Conservation (phyloP, 2,329 filamentous ascomycete species). For the Macrophomina phaseolina region DNA sequence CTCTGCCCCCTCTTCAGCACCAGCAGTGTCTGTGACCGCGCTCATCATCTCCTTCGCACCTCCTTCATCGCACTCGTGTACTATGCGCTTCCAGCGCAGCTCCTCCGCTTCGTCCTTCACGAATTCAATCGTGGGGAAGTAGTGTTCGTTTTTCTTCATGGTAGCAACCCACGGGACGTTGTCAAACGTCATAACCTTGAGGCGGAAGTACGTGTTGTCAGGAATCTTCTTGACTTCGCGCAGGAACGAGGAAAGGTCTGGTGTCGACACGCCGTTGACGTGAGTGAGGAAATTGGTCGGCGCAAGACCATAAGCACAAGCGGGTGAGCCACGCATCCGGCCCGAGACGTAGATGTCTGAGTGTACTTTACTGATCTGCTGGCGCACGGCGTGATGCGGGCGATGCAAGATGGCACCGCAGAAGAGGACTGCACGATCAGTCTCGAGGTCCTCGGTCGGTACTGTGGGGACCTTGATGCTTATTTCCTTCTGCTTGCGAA, state of each 20-base stretch:
- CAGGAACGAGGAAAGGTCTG: slow-evolving; percentile 81
- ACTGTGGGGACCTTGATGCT: slow-evolving; percentile 81
- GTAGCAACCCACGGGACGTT: slow-evolving; percentile 99
- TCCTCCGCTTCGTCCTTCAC: slow-evolving; percentile 60
- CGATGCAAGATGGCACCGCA: slow-evolving; percentile 93
- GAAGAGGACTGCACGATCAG: slow-evolving; percentile 88
- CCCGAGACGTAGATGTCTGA: slow-evolving; percentile 96
- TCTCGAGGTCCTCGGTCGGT: slow-evolving; percentile 88
- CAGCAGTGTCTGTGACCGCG: slow-evolving; percentile 36
- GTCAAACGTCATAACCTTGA: slow-evolving; percentile 98
- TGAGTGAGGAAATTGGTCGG: slow-evolving; percentile 98
- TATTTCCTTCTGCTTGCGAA: slow-evolving; percentile 83
- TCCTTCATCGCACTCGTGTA: slow-evolving; percentile 56
- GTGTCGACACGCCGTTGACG: slow-evolving; percentile 87
- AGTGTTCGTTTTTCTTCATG: slow-evolving; percentile 99
- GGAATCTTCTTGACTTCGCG: slow-evolving; percentile 83
- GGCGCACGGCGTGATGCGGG: slow-evolving; percentile 93
- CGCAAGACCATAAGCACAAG: slow-evolving; percentile 88
- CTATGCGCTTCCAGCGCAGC: slow-evolving; percentile 64
- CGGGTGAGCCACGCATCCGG: slow-evolving; percentile 74
- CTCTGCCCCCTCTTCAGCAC: slow-evolving; percentile 5
- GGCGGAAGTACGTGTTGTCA: slow-evolving; percentile 96
- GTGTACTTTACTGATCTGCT: slow-evolving; percentile 96
- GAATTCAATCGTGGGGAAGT: slow-evolving; percentile 74
- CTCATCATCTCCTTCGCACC: slow-evolving; percentile 38